These are phyloP conservation scores for Priceomyces haplophilus DNA, from an alignment of 805 yeast genomes.

Conservation along the genomic window DNA sequence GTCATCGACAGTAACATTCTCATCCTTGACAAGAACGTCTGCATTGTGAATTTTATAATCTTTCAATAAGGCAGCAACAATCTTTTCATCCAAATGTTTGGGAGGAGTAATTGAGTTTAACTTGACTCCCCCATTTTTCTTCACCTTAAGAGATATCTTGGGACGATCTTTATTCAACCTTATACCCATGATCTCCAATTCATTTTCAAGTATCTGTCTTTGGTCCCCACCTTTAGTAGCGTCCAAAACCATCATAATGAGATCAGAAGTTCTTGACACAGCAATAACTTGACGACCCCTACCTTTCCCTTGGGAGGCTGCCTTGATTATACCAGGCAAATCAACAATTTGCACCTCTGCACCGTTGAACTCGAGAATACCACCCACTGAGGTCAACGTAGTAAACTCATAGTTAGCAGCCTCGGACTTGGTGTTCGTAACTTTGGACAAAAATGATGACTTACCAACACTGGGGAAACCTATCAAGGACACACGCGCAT, in stretches of 20 bases:
- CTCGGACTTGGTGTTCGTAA: conserved; percentile 91
- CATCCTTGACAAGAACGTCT: conserved; percentile 87
- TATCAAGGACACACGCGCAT: conserved; percentile 90
- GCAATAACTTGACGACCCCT: conserved; percentile 96
- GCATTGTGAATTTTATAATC: conserved; percentile 92
- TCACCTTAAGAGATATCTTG: conserved; percentile 70
- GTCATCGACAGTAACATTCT: conserved; percentile 85
- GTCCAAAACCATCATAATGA: conserved; percentile 89
- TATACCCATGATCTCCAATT: conserved; percentile 91
- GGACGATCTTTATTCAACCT: conserved; percentile 81
- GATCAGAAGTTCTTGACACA: conserved; percentile 91
- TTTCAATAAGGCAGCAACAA: conserved; percentile 70
- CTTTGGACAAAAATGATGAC: conserved; percentile 82
- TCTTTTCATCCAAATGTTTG: conserved; percentile 73
- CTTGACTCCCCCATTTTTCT: conserved; percentile 90
- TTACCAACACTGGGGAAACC: conserved; percentile 99
- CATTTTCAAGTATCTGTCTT: conserved; percentile 79
- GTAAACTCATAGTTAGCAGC: conserved; percentile 95
- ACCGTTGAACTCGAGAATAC: conserved; percentile 91
- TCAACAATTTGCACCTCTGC: conserved; percentile 98
- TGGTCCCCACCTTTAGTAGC: conserved; percentile 94
- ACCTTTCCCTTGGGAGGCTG: conserved; percentile 96
- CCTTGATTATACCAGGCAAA: conserved; percentile 94
- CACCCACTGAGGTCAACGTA: conserved; percentile 94
- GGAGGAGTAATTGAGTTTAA: conserved; percentile 80